phyloP scores from a whole-genome alignment of 768 basidiomycete genomes.

The Mycena rosella region DNA sequence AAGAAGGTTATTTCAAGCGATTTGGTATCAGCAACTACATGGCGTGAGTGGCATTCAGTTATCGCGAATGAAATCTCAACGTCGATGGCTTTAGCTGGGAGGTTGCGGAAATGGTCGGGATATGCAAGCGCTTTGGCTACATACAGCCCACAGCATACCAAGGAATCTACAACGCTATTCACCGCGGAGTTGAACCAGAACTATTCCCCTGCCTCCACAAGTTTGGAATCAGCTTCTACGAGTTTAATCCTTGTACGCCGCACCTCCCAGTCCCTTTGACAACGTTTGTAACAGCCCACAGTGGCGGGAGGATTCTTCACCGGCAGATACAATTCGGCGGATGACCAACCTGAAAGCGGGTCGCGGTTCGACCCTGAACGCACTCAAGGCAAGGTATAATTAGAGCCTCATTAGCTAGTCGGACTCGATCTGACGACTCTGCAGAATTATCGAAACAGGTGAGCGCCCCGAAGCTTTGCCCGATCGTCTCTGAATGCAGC shows the following conservation, averaged over 20 bases:
- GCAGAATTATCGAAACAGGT: conserved; percentile 55
- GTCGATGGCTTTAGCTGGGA: conserved; percentile 61
- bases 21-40: conserved; percentile 75
- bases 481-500: background rate
- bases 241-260: too few relatives aligned
- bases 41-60: conserved; percentile 48
- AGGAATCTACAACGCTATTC: conserved; percentile 58
- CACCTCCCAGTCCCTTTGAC: too few relatives aligned
- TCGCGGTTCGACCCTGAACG: conserved; percentile 66
- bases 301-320: conserved; percentile 73
- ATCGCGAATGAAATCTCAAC: background rate
- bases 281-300: too few relatives aligned
- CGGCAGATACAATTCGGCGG: conserved; percentile 58
- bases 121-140: conserved; percentile 67
- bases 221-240: too few relatives aligned
- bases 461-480: background rate
- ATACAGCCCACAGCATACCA: conserved; percentile 69
- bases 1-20: conserved; percentile 70
- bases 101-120: conserved; percentile 70
- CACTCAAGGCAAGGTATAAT: conserved; percentile 57
- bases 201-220: conserved; percentile 70
- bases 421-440: background rate
- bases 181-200: conserved; percentile 56
- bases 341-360: conserved; percentile 59
- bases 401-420: background rate